Evolutionary conservation across 805 yeast species (phyloP), one percentile per base, ranked within the genome.

Genomic region (Cyberlindnera nakhonratchasimensis): DNA sequence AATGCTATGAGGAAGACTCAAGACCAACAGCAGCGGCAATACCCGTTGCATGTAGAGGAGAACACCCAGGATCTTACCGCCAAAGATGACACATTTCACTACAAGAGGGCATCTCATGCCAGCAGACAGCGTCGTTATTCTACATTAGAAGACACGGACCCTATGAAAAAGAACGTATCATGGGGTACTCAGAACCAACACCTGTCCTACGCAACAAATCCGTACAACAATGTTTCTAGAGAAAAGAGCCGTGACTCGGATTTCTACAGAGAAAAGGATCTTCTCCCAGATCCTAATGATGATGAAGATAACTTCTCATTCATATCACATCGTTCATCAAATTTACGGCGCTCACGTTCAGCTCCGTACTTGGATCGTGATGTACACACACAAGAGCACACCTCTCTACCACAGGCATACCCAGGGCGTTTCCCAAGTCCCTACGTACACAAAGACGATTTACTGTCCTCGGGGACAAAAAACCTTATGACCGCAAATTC

Each of bases 341-440:
- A 24, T 21, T 40, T 32, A 17, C 43, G 41, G 35, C 47, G 37
- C 34, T 40, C 51, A 6, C 36, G 20, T n/a, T 44, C 48, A 6
- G 42, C 45, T 2, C 33, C 48, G 1, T 34, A 37, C 13, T 37
- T 40, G 20, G 42, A 42, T n/a, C 29, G n/a, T 26, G 10, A 26
- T 26, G 29, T 9, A 26, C 17, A 11, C 16, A 19, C 8, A 2
- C 28, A 17, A 4, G 20, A 31, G 14, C 34, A 38, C 19, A 35
- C 42, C 7, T 32, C 46, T 4, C 29, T 54, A 5, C 56, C 58
- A 13, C 23, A 40, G 19, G 38, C 43, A 9, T 54, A 43, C 34
- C 62, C 62, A 2, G 62, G 62, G 2, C 53, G 54, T 34, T 58
- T 52, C 30, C 62, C 62, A 12, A 43, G 47, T 28, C 50, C 50